Conservation (phyloP, 345 rosid genomes). For the Aquilaria malaccensis region DNA sequence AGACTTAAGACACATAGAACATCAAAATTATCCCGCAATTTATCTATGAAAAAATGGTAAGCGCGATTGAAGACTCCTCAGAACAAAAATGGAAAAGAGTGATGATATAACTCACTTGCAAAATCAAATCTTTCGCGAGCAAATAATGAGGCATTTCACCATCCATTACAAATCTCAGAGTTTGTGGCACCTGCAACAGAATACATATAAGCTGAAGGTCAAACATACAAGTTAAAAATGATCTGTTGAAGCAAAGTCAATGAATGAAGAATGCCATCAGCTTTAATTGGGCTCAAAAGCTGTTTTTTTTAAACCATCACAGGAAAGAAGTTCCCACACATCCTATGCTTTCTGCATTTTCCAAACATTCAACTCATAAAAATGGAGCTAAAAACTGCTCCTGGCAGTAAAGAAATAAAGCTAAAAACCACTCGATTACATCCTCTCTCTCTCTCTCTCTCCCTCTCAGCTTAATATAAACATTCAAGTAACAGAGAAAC, state of each 20-base stretch:
- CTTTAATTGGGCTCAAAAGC: too few species aligned
- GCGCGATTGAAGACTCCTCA: conserved; percentile 1
- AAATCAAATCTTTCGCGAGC: conserved; percentile 93
- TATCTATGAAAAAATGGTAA: not conserved
- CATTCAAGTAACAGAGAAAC: too few species aligned
- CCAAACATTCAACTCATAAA: not conserved
- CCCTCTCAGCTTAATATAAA: too few species aligned
- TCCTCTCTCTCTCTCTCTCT: too few species aligned
- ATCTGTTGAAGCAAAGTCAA: not conserved
- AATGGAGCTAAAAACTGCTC: too few species aligned
- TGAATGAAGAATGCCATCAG: not conserved
- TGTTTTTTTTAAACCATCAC: too few species aligned
- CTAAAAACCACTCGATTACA: too few species aligned
- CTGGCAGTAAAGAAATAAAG: too few species aligned
- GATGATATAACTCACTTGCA: conserved; percentile 54
- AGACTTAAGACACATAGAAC: not conserved
- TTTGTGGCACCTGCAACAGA: conserved; percentile 75
- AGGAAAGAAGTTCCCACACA: not conserved
- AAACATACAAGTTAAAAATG: not conserved
- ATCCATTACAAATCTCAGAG: conserved; percentile 90
- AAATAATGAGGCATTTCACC: conserved; percentile 95
- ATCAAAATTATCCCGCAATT: not conserved
- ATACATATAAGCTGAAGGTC: not conserved
- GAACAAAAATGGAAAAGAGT: conserved; percentile 8
- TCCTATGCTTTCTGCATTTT: not conserved